Evolutionary conservation across 768 basidiomycete species (phyloP).

Genomic region (Psilocybe cubensis): DNA sequence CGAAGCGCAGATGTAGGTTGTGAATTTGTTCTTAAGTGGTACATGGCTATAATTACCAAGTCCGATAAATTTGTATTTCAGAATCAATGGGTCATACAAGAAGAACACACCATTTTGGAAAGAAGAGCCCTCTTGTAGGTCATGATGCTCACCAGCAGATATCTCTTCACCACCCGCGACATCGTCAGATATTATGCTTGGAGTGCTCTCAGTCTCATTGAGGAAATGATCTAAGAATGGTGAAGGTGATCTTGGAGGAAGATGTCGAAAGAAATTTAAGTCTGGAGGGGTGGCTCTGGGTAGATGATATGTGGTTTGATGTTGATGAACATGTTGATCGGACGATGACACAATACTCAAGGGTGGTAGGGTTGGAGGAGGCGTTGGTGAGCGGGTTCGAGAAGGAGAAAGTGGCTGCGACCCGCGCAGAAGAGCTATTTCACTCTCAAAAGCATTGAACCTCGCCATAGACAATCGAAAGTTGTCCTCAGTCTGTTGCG

Average conservation of each 20-base stretch:
- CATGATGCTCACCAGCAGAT: background rate
- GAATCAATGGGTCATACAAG: background rate
- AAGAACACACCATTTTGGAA: slow-evolving; percentile 5
- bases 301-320: background rate
- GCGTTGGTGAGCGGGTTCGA: slow-evolving; percentile 26
- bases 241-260: slow-evolving; percentile 22
- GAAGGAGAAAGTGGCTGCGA: slow-evolving; percentile 14
- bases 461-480: slow-evolving; percentile 51
- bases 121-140: background rate
- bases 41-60: background rate
- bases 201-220: background rate
- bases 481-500: slow-evolving; percentile 32
- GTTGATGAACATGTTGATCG: background rate
- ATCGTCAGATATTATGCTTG: background rate
- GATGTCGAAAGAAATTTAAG: slow-evolving; percentile 25
- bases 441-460: slow-evolving; percentile 56
- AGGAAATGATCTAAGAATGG: slow-evolving; percentile 13
- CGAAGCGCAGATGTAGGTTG: background rate
- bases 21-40: background rate
- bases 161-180: background rate
- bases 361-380: slow-evolving; percentile 40
- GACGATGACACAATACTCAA: slow-evolving; percentile 22
- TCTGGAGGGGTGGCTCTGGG: background rate
- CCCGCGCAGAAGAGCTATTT: slow-evolving; percentile 46
- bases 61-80: background rate